Percentiles rank a stretch among this genome's conserved stretches.
phyloP scores from a whole-genome alignment of 2,329 filamentous ascomycete genomes.

The Colletotrichum chrysophilum region DNA sequence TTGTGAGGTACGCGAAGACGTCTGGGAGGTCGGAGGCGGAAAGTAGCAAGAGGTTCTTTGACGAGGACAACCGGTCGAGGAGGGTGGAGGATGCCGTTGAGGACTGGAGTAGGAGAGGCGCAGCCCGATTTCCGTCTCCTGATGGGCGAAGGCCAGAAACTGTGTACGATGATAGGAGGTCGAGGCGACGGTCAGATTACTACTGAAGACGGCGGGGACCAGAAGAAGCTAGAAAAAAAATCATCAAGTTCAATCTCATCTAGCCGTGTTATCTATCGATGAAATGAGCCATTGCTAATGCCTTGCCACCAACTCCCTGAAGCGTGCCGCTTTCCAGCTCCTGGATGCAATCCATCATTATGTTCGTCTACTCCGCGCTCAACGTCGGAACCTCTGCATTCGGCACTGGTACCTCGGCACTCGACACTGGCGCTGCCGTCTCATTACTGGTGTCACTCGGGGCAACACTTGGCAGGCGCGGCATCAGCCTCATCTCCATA shows the following conservation, averaged over 20 bases:
- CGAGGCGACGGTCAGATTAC: neutral
- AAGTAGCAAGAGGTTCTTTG: neutral
- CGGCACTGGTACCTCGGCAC: neutral
- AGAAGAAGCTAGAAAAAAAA: neutral
- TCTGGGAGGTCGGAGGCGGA: neutral
- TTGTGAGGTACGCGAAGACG: slow-evolving; percentile 4
- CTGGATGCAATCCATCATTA: neutral
- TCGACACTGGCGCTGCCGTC: neutral
- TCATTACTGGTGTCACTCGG: neutral
- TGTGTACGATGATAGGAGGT: neutral
- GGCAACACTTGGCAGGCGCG: neutral
- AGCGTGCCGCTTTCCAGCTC: neutral
- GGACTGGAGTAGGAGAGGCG: slow-evolving; percentile 7
- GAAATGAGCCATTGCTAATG: neutral
- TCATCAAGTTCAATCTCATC: neutral
- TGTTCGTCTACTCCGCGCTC: slow-evolving; percentile 19
- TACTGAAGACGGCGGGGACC: neutral
- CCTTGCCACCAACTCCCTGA: neutral
- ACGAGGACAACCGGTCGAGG: neutral
- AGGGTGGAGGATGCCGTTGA: slow-evolving; percentile 2
- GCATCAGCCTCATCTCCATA: slow-evolving; percentile 7
- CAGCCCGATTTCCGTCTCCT: neutral
- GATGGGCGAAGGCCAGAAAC: neutral
- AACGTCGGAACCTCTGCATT: neutral
- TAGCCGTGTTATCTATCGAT: slow-evolving; percentile 3